phyloP scores from a whole-genome alignment of 805 yeast species.

The Lipomyces yamadae region DNA sequence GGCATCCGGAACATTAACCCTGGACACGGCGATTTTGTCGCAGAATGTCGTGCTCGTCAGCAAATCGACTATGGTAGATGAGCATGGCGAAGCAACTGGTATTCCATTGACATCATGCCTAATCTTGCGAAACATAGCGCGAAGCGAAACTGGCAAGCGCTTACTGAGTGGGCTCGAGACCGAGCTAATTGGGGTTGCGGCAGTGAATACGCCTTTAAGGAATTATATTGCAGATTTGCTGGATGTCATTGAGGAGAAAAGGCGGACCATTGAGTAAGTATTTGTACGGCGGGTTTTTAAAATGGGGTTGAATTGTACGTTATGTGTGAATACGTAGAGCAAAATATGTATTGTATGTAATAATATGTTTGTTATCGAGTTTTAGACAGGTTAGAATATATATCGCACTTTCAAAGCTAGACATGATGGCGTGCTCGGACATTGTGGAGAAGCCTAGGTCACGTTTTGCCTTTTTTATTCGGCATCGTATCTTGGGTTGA shows the following conservation, averaged over 20 bases:
- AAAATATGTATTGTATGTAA: slow-evolving; percentile 1
- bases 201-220: slow-evolving; percentile 36
- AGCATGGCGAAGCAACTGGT: slow-evolving; percentile 41
- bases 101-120: slow-evolving; percentile 44
- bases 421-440: too few species aligned
- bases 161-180: slow-evolving; percentile 36
- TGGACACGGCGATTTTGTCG: slow-evolving; percentile 9
- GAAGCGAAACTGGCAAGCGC: slow-evolving; percentile 39
- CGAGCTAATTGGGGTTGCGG: slow-evolving; percentile 37
- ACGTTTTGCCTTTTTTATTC: too few species aligned
- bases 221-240: slow-evolving; percentile 36
- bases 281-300: background rate
- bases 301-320: slow-evolving; percentile 1
- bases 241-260: slow-evolving; percentile 27
- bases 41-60: slow-evolving; percentile 17
- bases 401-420: background rate
- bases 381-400: slow-evolving; percentile 1
- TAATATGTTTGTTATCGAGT: background rate
- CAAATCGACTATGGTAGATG: slow-evolving; percentile 38
- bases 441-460: too few species aligned
- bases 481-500: too few species aligned
- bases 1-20: background rate
- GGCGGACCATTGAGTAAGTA: slow-evolving; percentile 20
- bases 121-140: slow-evolving; percentile 48
- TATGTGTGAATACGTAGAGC: background rate